Evolutionary conservation across 2,329 filamentous ascomycete species (phyloP), one percentile per base, ranked within the genome.

Genomic region (Anthostomella pinea): DNA sequence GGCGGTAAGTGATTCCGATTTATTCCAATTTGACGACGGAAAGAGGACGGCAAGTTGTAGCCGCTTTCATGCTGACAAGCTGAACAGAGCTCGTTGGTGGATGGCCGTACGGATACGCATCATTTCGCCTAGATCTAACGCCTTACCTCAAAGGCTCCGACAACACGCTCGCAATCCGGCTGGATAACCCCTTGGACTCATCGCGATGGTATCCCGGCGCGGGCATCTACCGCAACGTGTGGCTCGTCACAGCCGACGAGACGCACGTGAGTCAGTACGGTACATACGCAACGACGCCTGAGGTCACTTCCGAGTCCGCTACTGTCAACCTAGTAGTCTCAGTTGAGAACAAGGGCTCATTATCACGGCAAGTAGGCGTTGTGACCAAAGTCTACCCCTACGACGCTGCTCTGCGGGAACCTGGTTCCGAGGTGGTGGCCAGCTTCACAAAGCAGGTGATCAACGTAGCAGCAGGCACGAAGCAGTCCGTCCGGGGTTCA

Each of bases 161-260:
- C 8, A 72, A 77, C 32, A 39, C 59, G 18, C 53, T 77, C 0
- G 72, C 72, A 2, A 70, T 77, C 23, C 67, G 73, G 1, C 44
- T 77, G 2, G 72, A 77, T 30, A 74, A 77, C 41, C 59, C 66
- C 0, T 24, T 65, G 1, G 61, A 72, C 11, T 69, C 63, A 2
- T 70, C 73, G 2, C 65, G 73, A 3, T 77, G 71, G 70, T 77
- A 77, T 41, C 72, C 73, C 4, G 73, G 73, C 10, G 73, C 60
- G 9, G 73, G 73, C 1, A 58, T 77, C 10, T 77, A 77, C 48
- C 66, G 72, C 1, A 74, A 75, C 39, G 60, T 77, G 4, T 78
- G 72, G 73, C 61, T 78, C 11, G 65, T 68, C 22, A 75, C 69
- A 38, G 66, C 68, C 8, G 54, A 67, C 22, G 51, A 63, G 1